These are phyloP conservation scores for Leccinellum albellum DNA, from an alignment of 768 basidiomycete species.

Conservation along the genomic window DNA sequence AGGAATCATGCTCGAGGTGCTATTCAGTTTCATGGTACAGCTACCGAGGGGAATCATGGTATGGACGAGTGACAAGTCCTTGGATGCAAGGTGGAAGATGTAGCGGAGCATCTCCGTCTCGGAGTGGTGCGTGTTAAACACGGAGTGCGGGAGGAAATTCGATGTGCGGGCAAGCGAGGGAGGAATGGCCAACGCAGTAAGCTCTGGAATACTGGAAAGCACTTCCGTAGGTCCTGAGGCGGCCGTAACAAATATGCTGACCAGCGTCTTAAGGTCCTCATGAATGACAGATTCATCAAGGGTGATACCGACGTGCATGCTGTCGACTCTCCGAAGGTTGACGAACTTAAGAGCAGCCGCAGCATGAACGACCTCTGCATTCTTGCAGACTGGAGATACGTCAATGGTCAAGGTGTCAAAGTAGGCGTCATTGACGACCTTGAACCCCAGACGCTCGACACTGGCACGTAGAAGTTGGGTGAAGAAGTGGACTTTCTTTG, in stretches of 20 bases:
- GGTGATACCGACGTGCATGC: conserved; percentile 76
- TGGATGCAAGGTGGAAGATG: conserved; percentile 88
- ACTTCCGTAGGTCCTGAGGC: conserved; percentile 48
- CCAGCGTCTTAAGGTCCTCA: conserved; percentile 67
- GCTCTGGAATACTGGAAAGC: conserved; percentile 45
- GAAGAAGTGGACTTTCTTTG: conserved; percentile 84
- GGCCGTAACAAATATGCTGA: conserved; percentile 77
- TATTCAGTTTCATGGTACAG: conserved; percentile 98
- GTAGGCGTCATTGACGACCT: conserved; percentile 63
- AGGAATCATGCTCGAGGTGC: conserved; percentile 96
- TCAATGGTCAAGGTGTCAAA: conserved; percentile 91
- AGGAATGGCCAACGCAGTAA: conserved; percentile 46
- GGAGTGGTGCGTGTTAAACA: conserved; percentile 96
- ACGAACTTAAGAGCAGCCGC: conserved; percentile 62
- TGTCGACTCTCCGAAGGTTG: conserved; percentile 80
- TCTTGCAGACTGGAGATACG: conserved; percentile 55
- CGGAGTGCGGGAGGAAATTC: conserved; percentile 75
- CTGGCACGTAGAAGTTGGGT: conserved; percentile 70
- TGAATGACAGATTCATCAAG: conserved; percentile 87
- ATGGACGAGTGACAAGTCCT: conserved; percentile 93
- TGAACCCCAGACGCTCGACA: conserved; percentile 73
- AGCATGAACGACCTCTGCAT: conserved; percentile 62
- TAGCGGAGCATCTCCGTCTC: conserved; percentile 99
- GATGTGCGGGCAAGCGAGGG: conserved; percentile 55
- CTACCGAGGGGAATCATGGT: conserved; percentile 95